phyloP scores from a whole-genome alignment of 148 eudicot genomes.

The Gaultheria prostrata region DNA sequence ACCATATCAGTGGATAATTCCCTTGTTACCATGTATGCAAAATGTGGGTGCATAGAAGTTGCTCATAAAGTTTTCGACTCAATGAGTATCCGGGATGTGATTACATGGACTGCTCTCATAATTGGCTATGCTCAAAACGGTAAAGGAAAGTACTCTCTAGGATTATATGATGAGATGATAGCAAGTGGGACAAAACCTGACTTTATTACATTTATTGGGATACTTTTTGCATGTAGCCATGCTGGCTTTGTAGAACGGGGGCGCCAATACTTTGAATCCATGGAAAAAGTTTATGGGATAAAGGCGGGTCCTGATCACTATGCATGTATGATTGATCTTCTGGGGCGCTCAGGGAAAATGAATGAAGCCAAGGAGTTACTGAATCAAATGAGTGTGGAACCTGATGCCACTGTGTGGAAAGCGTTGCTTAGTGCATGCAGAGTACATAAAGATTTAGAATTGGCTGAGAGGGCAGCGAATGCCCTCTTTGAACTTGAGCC shows the following conservation, averaged over 20 bases:
- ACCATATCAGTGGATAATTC: conserved; percentile 59
- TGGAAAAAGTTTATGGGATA: conserved; percentile 49
- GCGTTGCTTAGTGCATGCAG: conserved; percentile 62
- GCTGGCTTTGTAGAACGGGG: conserved; percentile 60
- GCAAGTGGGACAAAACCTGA: conserved; percentile 55
- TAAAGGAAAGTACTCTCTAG: conserved; percentile 38
- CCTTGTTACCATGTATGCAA: conserved; percentile 65
- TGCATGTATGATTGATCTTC: conserved; percentile 71
- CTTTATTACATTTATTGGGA: conserved; percentile 61
- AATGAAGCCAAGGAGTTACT: conserved; percentile 47
- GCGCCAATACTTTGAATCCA: conserved; percentile 51
- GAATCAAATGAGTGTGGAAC: conserved; percentile 47
- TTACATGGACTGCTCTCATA: conserved; percentile 75
- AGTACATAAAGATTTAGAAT: conserved; percentile 46
- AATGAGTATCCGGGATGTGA: conserved; percentile 39
- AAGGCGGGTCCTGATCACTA: conserved; percentile 60
- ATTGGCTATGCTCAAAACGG: conserved; percentile 83
- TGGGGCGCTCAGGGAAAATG: conserved; percentile 62
- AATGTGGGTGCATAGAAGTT: conserved; percentile 74
- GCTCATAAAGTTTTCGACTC: conserved; percentile 52
- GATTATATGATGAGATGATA: conserved; percentile 51
- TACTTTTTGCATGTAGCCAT: conserved; percentile 78
- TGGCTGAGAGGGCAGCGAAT: conserved; percentile 60
- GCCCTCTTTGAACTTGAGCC: conserved; percentile 66
- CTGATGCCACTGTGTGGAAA: conserved; percentile 69